Conservation (phyloP, 345 rosid genomes). For the Trapa incisa region DNA sequence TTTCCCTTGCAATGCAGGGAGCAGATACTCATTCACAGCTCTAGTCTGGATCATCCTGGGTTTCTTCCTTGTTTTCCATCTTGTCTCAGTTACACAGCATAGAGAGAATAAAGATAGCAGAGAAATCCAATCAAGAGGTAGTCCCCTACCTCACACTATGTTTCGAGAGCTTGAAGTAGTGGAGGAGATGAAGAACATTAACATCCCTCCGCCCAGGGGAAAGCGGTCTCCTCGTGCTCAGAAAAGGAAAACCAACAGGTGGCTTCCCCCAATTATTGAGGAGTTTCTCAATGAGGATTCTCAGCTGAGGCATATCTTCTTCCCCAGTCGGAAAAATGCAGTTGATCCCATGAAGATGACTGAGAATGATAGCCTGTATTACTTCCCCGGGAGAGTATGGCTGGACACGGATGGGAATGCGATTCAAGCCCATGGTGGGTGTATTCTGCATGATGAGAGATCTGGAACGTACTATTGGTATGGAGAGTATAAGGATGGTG, state of each 20-base stretch:
- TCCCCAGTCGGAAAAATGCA: slow-evolving; percentile 50
- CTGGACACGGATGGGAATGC: slow-evolving; percentile 80
- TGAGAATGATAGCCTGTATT: slow-evolving; percentile 43
- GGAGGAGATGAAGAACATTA: slow-evolving; percentile 60
- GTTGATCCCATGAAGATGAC: slow-evolving; percentile 44
- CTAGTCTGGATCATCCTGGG: slow-evolving; percentile 62
- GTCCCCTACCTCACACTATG: slow-evolving; percentile 14
- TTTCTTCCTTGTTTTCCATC: slow-evolving; percentile 41
- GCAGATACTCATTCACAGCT: slow-evolving; percentile 44
- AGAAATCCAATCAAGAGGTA: slow-evolving; percentile 27
- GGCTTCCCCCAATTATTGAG: slow-evolving; percentile 50
- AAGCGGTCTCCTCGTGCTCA: slow-evolving; percentile 54
- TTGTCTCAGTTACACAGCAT: slow-evolving; percentile 19
- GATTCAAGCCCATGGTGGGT: slow-evolving; percentile 94
- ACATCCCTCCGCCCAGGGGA: slow-evolving; percentile 59
- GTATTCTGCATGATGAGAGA: slow-evolving; percentile 46
- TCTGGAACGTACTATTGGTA: slow-evolving; percentile 73
- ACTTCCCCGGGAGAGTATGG: slow-evolving; percentile 74
- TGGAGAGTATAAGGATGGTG: slow-evolving; percentile 91
- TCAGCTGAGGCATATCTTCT: slow-evolving; percentile 53
- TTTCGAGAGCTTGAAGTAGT: slow-evolving; percentile 42
- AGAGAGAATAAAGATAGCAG: slow-evolving; percentile 5
- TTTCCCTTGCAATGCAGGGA: slow-evolving; percentile 82
- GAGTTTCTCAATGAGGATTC: slow-evolving; percentile 91
- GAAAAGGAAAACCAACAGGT: slow-evolving; percentile 14